A percentile compares a stretch with the other conserved stretches of the same genome.
These are phyloP conservation scores for Tetracentron sinense DNA, from an alignment of 164 flowering plant genomes.

Conservation along the genomic window DNA sequence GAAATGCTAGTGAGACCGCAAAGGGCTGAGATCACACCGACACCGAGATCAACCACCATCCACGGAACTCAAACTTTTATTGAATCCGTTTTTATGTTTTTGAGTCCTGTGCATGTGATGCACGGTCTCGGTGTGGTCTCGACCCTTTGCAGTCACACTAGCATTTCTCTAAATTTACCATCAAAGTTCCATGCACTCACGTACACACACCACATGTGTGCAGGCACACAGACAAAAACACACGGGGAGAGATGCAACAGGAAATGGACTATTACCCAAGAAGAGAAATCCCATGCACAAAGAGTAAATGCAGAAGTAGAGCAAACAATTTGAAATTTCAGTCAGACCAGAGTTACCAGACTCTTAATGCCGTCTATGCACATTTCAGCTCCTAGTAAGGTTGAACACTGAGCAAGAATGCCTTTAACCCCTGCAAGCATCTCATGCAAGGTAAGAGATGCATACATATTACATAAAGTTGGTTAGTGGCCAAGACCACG, in stretches of 20 bases:
- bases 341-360: background rate
- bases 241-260: background rate
- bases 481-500: too few species aligned
- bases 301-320: background rate
- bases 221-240: too few species aligned
- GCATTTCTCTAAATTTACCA: background rate
- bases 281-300: background rate
- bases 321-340: background rate
- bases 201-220: background rate
- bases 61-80: too few species aligned
- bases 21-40: too few species aligned
- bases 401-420: background rate
- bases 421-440: constrained; percentile 6
- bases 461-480: background rate
- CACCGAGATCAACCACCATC: too few species aligned
- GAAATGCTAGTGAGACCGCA: too few species aligned
- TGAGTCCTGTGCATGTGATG: too few species aligned
- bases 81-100: too few species aligned
- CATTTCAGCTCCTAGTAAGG: background rate
- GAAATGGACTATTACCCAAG: background rate
- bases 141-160: too few species aligned
- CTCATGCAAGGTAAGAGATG: background rate
- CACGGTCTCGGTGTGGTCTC: too few species aligned
- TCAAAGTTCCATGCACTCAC: background rate
- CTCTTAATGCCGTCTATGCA: background rate